A percentile compares a stretch with the other conserved stretches of the same genome.
Conservation (phyloP, 2,329 filamentous ascomycete genomes). For the Trichophyton schoenleinii region DNA sequence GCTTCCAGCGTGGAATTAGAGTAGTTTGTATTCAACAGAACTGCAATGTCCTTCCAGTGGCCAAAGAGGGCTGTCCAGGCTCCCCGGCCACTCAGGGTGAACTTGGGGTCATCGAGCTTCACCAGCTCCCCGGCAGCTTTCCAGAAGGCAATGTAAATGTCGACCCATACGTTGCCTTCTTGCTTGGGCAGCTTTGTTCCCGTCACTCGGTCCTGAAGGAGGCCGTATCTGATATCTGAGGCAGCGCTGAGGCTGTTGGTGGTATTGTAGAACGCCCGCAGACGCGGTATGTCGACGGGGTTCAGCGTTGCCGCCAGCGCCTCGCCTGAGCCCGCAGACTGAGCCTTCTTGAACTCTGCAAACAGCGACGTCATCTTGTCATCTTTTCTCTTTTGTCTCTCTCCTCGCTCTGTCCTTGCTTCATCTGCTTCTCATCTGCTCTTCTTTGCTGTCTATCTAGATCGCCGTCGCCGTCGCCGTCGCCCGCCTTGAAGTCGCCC, state of each 20-base stretch:
- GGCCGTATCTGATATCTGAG: slow-evolving; percentile 55
- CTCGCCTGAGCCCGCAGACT: slow-evolving; percentile 54
- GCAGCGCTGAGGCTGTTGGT: slow-evolving; percentile 55
- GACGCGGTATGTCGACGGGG: slow-evolving; percentile 55
- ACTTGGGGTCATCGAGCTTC: slow-evolving; percentile 44
- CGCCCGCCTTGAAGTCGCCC: too few species aligned
- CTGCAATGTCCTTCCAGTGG: slow-evolving; percentile 74
- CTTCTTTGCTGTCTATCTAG: neutral
- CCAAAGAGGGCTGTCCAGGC: slow-evolving; percentile 77
- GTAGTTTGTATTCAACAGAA: slow-evolving; percentile 67
- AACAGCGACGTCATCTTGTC: slow-evolving; percentile 59
- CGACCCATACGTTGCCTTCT: slow-evolving; percentile 70
- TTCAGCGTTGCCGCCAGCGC: slow-evolving; percentile 61
- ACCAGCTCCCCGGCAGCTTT: slow-evolving; percentile 64
- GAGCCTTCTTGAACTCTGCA: slow-evolving; percentile 57
- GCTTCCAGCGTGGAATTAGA: slow-evolving; percentile 62
- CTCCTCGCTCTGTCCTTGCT: neutral
- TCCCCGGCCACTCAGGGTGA: slow-evolving; percentile 11
- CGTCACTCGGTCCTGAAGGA: slow-evolving; percentile 51
- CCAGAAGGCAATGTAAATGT: slow-evolving; percentile 76
- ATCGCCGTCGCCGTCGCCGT: neutral
- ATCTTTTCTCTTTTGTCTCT: neutral
- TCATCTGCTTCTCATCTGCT: neutral
- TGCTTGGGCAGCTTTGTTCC: slow-evolving; percentile 46
- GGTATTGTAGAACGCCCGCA: slow-evolving; percentile 58